These are phyloP conservation scores for Verticillium isaacii DNA, from an alignment of 2,329 filamentous ascomycete genomes.

Conservation along the genomic window DNA sequence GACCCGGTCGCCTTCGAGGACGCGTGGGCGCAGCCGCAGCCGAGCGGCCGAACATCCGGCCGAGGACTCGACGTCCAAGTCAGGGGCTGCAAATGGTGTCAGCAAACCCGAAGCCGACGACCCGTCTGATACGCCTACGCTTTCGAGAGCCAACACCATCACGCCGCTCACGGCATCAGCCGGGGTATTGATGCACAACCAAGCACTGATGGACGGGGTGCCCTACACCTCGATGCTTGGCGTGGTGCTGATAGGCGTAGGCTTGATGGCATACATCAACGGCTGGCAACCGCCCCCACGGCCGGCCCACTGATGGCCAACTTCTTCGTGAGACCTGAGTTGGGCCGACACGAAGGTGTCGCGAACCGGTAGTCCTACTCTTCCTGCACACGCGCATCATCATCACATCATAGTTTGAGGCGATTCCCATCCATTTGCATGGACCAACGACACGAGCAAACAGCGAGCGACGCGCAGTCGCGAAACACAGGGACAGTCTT, in stretches of 20 bases:
- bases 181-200: slow-evolving; percentile 36
- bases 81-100: background rate
- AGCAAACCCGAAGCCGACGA: slow-evolving; percentile 18
- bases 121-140: slow-evolving; percentile 32
- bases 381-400: background rate
- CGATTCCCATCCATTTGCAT: background rate
- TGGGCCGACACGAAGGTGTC: too few species aligned
- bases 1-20: slow-evolving; percentile 29
- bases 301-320: slow-evolving; percentile 23
- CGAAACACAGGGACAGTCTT: background rate
- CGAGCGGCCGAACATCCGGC: slow-evolving; percentile 5
- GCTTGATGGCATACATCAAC: slow-evolving; percentile 82
- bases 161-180: slow-evolving; percentile 36
- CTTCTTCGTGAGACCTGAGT: background rate
- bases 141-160: slow-evolving; percentile 45
- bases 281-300: slow-evolving; percentile 60
- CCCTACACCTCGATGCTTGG: slow-evolving; percentile 80
- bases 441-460: background rate
- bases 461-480: background rate
- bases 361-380: background rate
- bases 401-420: slow-evolving; percentile 1
- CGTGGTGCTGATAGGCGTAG: slow-evolving; percentile 75
- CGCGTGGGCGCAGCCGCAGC: slow-evolving; percentile 12
- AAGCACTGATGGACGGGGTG: slow-evolving; percentile 49
- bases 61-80: background rate